phyloP scores from a whole-genome alignment of 768 basidiomycete species.

The Pleurotus eryngii region DNA sequence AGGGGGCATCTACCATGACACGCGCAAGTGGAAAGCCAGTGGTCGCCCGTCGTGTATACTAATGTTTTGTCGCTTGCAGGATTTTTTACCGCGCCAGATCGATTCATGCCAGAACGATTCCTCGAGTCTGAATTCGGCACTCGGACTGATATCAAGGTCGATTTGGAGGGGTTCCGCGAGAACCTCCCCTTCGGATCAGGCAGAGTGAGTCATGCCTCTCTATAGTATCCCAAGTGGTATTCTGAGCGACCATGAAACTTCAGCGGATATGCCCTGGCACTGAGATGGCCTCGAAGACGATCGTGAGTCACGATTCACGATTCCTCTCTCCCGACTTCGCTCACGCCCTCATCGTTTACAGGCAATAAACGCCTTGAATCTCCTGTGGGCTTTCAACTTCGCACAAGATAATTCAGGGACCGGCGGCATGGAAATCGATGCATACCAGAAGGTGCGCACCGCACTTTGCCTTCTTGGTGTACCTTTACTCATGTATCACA shows the following conservation, averaged over 20 bases:
- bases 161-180: constrained; percentile 10
- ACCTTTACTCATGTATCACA: neutral
- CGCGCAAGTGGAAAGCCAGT: neutral
- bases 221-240: neutral
- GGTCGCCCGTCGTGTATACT: neutral
- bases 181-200: constrained; percentile 15
- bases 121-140: constrained; percentile 14
- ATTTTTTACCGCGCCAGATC: constrained; percentile 6
- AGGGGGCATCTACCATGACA: constrained; percentile 6
- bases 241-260: neutral
- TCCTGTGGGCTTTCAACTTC: constrained; percentile 30
- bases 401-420: neutral
- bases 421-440: neutral
- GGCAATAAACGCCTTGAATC: constrained; percentile 22
- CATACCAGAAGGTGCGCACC: neutral
- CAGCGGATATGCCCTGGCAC: constrained; percentile 19
- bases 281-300: constrained; percentile 13
- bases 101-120: constrained; percentile 13
- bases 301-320: constrained; percentile 9
- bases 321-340: neutral
- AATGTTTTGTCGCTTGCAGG: neutral
- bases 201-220: constrained; percentile 8
- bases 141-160: constrained; percentile 9
- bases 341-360: constrained; percentile 1
- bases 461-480: neutral